Conservation (phyloP, 2,329 filamentous ascomycete genomes). For the Fusarium sp. region DNA sequence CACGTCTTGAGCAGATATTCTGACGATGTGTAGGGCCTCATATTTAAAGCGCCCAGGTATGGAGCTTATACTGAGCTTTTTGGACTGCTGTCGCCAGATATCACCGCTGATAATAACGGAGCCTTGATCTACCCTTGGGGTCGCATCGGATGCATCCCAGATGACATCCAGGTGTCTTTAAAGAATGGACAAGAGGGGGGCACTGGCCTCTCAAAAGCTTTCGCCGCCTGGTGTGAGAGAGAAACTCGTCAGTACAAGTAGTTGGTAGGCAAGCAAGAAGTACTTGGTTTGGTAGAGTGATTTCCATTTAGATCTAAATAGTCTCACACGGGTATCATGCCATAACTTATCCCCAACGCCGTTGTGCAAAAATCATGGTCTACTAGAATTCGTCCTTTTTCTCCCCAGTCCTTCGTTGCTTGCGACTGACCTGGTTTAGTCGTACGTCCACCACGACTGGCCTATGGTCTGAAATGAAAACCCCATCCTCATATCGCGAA, state of each 20-base stretch:
- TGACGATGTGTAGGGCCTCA: constrained; percentile 15
- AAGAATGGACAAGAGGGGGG: constrained; percentile 16
- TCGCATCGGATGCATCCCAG: constrained; percentile 24
- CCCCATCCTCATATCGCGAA: constrained; percentile 41
- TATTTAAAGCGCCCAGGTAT: constrained; percentile 32
- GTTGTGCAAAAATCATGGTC: neutral
- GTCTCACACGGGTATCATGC: constrained; percentile 21
- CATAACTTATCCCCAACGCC: constrained; percentile 14
- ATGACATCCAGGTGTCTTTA: constrained; percentile 18
- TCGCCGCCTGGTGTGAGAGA: constrained; percentile 29
- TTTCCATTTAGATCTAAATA: constrained; percentile 8
- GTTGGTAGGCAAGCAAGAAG: neutral
- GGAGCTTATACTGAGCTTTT: constrained; percentile 37
- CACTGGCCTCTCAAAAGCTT: constrained; percentile 8
- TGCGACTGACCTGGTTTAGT: constrained; percentile 25
- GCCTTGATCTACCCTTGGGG: constrained; percentile 28
- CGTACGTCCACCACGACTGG: constrained; percentile 45
- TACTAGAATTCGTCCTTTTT: neutral
- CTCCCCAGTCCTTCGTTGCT: neutral
- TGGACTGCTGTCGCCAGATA: constrained; percentile 30
- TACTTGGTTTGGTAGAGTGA: neutral
- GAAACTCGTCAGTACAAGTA: constrained; percentile 10
- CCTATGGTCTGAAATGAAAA: constrained; percentile 49
- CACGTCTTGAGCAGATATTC: neutral
- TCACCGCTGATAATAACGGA: constrained; percentile 26